These are phyloP conservation scores for Venturia nashicola DNA, from an alignment of 2,329 filamentous ascomycete species.

Conservation along the genomic window DNA sequence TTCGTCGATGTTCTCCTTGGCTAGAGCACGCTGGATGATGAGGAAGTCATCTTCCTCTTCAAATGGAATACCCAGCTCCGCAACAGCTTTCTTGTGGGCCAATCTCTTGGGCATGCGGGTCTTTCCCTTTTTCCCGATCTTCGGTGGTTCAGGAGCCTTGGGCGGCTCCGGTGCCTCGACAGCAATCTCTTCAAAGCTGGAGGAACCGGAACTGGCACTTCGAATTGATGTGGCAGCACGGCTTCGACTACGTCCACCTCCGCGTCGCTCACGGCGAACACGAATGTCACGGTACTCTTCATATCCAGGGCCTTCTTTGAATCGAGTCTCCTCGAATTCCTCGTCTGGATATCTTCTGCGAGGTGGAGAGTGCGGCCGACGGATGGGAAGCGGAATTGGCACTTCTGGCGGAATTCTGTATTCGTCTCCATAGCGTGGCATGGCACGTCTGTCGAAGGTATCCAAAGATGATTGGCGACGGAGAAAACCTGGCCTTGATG, in stretches of 20 bases:
- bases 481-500: slow-evolving; percentile 53
- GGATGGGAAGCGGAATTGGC: slow-evolving; percentile 52
- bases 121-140: slow-evolving; percentile 56
- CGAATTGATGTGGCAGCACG: slow-evolving; percentile 18
- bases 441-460: slow-evolving; percentile 70
- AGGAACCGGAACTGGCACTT: slow-evolving; percentile 26
- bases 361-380: slow-evolving; percentile 42
- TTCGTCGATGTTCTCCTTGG: slow-evolving; percentile 84
- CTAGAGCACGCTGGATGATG: slow-evolving; percentile 71
- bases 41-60: slow-evolving; percentile 69
- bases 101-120: slow-evolving; percentile 74
- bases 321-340: slow-evolving; percentile 50
- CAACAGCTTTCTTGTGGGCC: slow-evolving; percentile 67
- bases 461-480: slow-evolving; percentile 82
- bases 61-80: slow-evolving; percentile 76
- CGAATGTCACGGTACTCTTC: slow-evolving; percentile 38
- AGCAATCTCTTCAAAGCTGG: slow-evolving; percentile 24
- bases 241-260: slow-evolving; percentile 15
- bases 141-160: slow-evolving; percentile 17
- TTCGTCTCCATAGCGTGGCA: slow-evolving; percentile 45
- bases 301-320: slow-evolving; percentile 16
- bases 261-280: slow-evolving; percentile 33
- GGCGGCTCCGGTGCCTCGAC: slow-evolving; percentile 2
- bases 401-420: slow-evolving; percentile 57
- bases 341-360: slow-evolving; percentile 50